Base-by-base conservation (phyloP, 768 basidiomycete species). In the Amanita polypyramis region DNA sequence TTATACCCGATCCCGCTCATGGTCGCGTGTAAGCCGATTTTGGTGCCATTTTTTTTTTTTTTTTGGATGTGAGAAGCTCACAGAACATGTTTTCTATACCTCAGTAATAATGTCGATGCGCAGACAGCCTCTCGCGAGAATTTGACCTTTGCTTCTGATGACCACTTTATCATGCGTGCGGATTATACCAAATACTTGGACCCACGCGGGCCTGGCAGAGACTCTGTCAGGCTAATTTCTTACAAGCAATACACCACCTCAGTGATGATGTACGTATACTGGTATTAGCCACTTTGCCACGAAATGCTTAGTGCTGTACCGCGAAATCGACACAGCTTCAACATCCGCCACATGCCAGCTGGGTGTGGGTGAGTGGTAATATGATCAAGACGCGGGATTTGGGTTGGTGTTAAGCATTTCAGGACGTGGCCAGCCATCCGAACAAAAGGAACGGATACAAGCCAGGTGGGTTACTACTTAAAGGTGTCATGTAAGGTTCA, bases 281-380 rank as follows among this genome's bases (percentile, higher is more conserved):
- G 7, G 7, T 32, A 7, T 33, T 21, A 33, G 17, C 15, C n/a
- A n/a, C n/a, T n/a, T n/a, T 15, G 0, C 14, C 2, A 4, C 11
- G 19, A 5, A 5, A 27, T 12, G 3, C 19, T 5, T 23, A 3
- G 12, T 6, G n/a, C n/a, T n/a, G n/a, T n/a, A n/a, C 9, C 15
- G 17, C 19, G 35, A 15, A 23, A 11, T 47, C 37, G 45, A 25
- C n/a, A 19, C 53, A 71, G 66, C 27, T 67, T 76, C 52, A 71
- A 80, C 55, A 54, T 79, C 40, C 60, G 67, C 17, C 78, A 80
- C 56, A 80, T 80, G 76, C 79, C 79, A 9, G 65, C 76, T 53
- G 79, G 78, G 6, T 77, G 76, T 56, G 75, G 71, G 73, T 73
- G 45, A 48, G 70, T 62, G 34, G 42, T 19, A 14, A 15, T 15